Base-by-base conservation (phyloP, 2,329 filamentous ascomycete species). In the Ceratocystis huliohia region DNA sequence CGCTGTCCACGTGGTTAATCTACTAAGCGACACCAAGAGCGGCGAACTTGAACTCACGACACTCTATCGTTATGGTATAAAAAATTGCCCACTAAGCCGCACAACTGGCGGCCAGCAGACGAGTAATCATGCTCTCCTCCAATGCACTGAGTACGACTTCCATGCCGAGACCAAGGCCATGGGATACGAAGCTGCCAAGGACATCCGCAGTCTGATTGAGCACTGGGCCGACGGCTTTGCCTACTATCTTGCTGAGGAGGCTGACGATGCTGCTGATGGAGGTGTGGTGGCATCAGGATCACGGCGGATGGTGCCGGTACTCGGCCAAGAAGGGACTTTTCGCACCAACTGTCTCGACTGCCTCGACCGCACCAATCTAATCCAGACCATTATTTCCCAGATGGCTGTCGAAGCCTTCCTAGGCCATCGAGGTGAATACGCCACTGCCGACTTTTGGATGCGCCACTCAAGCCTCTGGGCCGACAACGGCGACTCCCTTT, bases 331-430 rank as follows among this genome's bases (percentile, higher is more conserved):
- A 73, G 93, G 94, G n/a, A 84, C 96, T 5, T 97, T 97, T 75
- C 84, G 93, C 69, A 96, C 92, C 3, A 99, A 99, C 72, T 99
- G 94, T 74, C 80, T 99, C 30, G 94, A 99, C 74, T 99, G 94
- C 74, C 79, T 99, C 56, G 94, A 99, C 74, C 85, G 94, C 67
- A 99, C 94, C 6, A 99, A 99, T 73, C 80, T 97, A 33, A 91
- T 99, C 33, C 94, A 99, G 76, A 96, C 92, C 0, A 89, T 97
- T 70, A 89, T 99, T 71, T 96, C 92, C 67, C 88, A 91, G 72
- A 92, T 96, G 88, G 91, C 91, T 0, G 80, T 96, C 22, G 91
- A 96, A 73, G 80, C 87, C 0, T 97, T 97, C 71, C 78, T 99
- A 2, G 77, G 78, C 15, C 91, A 96, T 70, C 82, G 87, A 68